Percentiles rank a stretch among this genome's conserved stretches.
Evolutionary conservation across 2,329 filamentous ascomycete genomes (phyloP).

Genomic region (Diplodia mutila): DNA sequence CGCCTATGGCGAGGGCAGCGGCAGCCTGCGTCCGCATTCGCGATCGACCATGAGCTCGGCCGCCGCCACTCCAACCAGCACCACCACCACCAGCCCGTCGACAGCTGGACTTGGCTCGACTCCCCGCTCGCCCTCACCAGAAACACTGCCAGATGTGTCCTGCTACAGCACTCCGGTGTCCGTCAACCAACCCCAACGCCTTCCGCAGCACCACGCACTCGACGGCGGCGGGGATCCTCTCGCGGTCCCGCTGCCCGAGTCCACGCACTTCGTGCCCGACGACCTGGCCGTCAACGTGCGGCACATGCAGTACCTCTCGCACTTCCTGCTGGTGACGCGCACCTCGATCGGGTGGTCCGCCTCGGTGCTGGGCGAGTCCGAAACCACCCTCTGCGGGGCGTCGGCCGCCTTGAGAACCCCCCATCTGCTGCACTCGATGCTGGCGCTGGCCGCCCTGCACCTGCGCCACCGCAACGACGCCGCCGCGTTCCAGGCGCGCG

Average conservation of each 20-base stretch:
- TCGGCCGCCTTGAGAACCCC: background rate
- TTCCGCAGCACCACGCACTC: too few relatives aligned
- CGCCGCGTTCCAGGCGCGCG: background rate
- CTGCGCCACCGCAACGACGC: background rate
- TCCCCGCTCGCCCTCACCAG: background rate
- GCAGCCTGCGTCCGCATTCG: too few relatives aligned
- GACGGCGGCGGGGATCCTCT: background rate
- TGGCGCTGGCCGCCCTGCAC: background rate
- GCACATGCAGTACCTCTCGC: background rate
- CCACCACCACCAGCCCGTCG: background rate
- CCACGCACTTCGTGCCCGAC: background rate
- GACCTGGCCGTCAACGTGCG: background rate
- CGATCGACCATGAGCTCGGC: background rate
- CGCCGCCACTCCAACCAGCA: background rate
- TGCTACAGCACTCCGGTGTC: background rate
- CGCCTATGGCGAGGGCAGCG: background rate
- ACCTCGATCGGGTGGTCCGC: background rate
- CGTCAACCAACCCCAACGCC: background rate
- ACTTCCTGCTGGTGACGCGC: background rate
- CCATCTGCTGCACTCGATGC: background rate
- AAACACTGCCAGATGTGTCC: background rate
- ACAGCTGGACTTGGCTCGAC: background rate
- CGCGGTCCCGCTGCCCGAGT: background rate
- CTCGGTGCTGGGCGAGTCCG: background rate
- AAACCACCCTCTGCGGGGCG: background rate